phyloP scores from a whole-genome alignment of 176 grass and related monocot species.

The Carex scoparia region DNA sequence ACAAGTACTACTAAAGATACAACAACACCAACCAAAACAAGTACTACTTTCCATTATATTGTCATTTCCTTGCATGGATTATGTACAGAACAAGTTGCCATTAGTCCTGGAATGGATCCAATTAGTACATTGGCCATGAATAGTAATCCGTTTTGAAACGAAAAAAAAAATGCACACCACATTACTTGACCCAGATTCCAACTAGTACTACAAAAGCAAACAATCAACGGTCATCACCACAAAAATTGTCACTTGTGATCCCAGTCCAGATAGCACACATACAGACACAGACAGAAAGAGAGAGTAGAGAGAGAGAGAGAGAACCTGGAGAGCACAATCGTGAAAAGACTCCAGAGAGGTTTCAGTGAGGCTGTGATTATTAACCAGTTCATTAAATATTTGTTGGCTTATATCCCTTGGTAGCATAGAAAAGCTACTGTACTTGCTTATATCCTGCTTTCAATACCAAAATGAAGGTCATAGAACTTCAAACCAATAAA shows the following conservation, averaged over 20 bases:
- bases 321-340: slow-evolving; percentile 88
- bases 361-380: slow-evolving; percentile 53
- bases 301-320: slow-evolving; percentile 1
- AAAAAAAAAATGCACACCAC: neutral
- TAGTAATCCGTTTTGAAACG: neutral
- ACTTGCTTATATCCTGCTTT: slow-evolving; percentile 74
- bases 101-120: slow-evolving; percentile 8
- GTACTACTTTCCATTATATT: neutral
- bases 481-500: neutral
- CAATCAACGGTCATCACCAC: neutral
- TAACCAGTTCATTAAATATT: slow-evolving; percentile 82
- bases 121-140: neutral
- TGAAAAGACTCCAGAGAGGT: slow-evolving; percentile 56
- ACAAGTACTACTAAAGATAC: neutral
- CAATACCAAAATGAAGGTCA: slow-evolving; percentile 18
- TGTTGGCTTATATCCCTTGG: slow-evolving; percentile 97
- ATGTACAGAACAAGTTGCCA: neutral
- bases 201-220: neutral
- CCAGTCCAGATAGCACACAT: neutral
- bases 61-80: neutral
- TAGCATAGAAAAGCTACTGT: slow-evolving; percentile 68
- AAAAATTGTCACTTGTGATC: neutral
- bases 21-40: neutral
- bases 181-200: neutral
- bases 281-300: neutral